Conservation (phyloP, 2,329 filamentous ascomycete species). For the Trichoderma guizhouense region DNA sequence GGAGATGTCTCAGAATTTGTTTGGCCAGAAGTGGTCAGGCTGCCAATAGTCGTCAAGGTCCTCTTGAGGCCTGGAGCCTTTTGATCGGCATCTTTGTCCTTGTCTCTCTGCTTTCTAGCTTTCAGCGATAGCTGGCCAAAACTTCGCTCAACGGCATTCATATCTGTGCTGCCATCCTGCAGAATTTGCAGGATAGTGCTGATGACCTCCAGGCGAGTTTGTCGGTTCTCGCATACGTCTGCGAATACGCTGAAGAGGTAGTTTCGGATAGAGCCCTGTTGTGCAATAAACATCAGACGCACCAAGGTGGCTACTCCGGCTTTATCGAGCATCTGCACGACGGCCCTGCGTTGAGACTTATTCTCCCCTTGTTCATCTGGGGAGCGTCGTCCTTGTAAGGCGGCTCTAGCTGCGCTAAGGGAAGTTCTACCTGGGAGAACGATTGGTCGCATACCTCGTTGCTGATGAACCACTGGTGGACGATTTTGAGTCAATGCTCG, state of each 20-base stretch:
- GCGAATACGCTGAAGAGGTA: slow-evolving; percentile 84
- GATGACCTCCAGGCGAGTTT: slow-evolving; percentile 90
- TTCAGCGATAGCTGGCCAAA: slow-evolving; percentile 90
- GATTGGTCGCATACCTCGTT: slow-evolving; percentile 31
- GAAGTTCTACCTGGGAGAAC: slow-evolving; percentile 31
- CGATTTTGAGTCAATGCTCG: slow-evolving; percentile 59
- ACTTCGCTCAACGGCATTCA: slow-evolving; percentile 90
- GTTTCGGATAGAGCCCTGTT: slow-evolving; percentile 79
- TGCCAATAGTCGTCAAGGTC: slow-evolving; percentile 58
- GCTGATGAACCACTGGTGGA: slow-evolving; percentile 27
- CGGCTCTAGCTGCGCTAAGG: slow-evolving; percentile 25
- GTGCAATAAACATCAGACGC: slow-evolving; percentile 96
- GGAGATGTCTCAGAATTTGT: slow-evolving; percentile 87
- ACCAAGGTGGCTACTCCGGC: slow-evolving; percentile 91
- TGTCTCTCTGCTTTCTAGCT: slow-evolving; percentile 73
- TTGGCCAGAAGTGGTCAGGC: slow-evolving; percentile 41
- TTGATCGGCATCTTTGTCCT: slow-evolving; percentile 53
- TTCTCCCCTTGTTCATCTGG: slow-evolving; percentile 46
- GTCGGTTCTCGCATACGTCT: slow-evolving; percentile 93
- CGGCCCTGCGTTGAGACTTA: slow-evolving; percentile 72
- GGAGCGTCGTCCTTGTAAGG: slow-evolving; percentile 23
- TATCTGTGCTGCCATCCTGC: slow-evolving; percentile 91
- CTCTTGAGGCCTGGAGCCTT: slow-evolving; percentile 82
- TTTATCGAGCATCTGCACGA: slow-evolving; percentile 96
- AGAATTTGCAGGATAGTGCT: slow-evolving; percentile 89